Conservation (phyloP, 2,329 filamentous ascomycete genomes). For the Nemania diffusa region DNA sequence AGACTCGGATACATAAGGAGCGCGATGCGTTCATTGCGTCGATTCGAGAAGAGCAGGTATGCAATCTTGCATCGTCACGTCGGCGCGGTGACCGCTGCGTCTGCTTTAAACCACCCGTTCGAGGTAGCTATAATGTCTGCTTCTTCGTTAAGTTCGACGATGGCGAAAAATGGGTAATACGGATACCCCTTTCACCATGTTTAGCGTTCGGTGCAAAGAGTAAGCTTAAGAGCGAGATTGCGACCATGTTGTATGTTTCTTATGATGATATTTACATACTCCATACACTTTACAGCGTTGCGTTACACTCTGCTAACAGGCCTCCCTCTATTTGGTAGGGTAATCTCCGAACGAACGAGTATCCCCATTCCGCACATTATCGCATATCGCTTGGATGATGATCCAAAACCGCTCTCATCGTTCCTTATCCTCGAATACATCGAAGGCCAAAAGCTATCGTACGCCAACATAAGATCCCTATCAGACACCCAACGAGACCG, state of each 20-base stretch:
- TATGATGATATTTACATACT: constrained; percentile 35
- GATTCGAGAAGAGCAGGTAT: constrained; percentile 19
- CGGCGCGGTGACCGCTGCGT: constrained; percentile 35
- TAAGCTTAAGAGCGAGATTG: constrained; percentile 37
- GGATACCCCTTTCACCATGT: constrained; percentile 40
- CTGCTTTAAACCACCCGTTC: constrained; percentile 36
- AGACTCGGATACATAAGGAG: constrained; percentile 17
- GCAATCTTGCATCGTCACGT: constrained; percentile 12
- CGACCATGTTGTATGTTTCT: constrained; percentile 22
- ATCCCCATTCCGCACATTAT: constrained; percentile 41
- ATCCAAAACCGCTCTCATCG: constrained; percentile 35
- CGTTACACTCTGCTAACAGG: not conserved
- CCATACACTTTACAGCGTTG: not conserved
- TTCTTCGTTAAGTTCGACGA: constrained; percentile 41
- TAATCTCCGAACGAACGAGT: constrained; percentile 27
- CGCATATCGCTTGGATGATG: constrained; percentile 35
- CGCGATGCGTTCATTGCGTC: constrained; percentile 34
- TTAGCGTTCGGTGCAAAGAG: constrained; percentile 24
- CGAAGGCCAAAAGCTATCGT: constrained; percentile 36
- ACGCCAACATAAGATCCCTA: constrained; percentile 27
- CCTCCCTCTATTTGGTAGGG: constrained; percentile 14
- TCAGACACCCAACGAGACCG: constrained; percentile 32
- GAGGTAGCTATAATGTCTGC: constrained; percentile 43
- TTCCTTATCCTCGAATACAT: constrained; percentile 43
- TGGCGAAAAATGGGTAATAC: constrained; percentile 41